Percentiles rank a stretch among this genome's conserved stretches.
Evolutionary conservation across 495 filamentous ascomycete species (phyloP).

Genomic region (Podospora comata): DNA sequence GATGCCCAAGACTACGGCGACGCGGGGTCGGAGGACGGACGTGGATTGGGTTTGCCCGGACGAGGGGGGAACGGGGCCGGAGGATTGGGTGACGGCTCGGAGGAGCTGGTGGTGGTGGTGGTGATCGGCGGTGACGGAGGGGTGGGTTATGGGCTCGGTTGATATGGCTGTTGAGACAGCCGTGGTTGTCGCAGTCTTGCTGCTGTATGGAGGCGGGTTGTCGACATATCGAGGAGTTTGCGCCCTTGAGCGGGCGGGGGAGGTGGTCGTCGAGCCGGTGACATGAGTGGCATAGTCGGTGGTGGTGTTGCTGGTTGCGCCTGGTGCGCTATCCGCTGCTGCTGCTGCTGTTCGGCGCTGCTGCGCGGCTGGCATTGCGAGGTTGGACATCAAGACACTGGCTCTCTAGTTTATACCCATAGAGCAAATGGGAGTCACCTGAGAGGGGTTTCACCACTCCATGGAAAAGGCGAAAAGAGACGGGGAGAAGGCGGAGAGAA

Average conservation of each 20-base stretch:
- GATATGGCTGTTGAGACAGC: constrained; percentile 1
- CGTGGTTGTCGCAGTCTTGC: background rate
- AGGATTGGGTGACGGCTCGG: background rate
- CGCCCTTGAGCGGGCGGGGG: background rate
- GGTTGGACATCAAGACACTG: constrained; percentile 33
- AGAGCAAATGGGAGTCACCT: constrained; percentile 14
- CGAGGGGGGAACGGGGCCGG: constrained; percentile 65
- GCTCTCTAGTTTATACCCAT: constrained; percentile 23
- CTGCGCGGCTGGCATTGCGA: constrained; percentile 29
- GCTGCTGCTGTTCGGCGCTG: constrained; percentile 25
- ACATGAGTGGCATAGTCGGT: constrained; percentile 8
- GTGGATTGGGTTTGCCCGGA: constrained; percentile 42
- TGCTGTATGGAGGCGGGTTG: background rate
- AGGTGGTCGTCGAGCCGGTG: constrained; percentile 3
- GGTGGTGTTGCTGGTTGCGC: constrained; percentile 13
- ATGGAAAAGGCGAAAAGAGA: background rate
- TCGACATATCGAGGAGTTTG: background rate
- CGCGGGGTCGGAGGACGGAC: constrained; percentile 54
- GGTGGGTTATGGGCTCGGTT: constrained; percentile 6
- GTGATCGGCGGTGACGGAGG: constrained; percentile 1
- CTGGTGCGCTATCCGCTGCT: background rate
- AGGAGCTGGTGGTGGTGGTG: constrained; percentile 9
- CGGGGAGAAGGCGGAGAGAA: background rate
- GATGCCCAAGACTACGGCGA: constrained; percentile 48
- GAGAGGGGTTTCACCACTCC: background rate